Base-by-base conservation (phyloP, 140 eudicot genomes). In the Erigeron philadelphicus region DNA sequence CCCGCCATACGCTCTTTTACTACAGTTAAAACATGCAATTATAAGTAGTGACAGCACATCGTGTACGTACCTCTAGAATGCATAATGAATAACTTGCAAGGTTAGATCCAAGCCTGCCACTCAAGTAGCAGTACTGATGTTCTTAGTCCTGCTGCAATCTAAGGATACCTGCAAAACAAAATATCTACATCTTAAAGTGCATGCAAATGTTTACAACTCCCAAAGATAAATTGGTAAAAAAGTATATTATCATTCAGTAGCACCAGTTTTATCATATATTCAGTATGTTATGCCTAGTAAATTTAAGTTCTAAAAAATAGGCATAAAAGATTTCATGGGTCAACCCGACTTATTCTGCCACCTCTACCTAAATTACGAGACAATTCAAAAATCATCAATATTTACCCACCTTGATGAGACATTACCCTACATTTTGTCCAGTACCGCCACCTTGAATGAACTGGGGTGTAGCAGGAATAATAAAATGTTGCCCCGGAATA, bases 111-210 rank as follows among this genome's bases (percentile, higher is more conserved):
- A 88, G 88, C 87, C 95, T 76, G 88, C 96, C 89, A 88, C 87
- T 82, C 76, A 78, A 80, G 95, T 86, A 85, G 90, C 95, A 81
- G 88, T 86, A 81, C 84, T 67, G 81, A 82, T 80, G 84, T 82
- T 85, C 95, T 91, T 88, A 84, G 88, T 88, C 97, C 91, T 84
- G 98, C 96, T 86, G 96, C 95, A 92, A 81, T 80, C 96, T 83
- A 89, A 82, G 79, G 84, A 77, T 72, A 81, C 83, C 95, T 88
- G 83, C 76, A 69, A 77, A 61, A 7, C 1, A 35, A 66, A 11
- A 15, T 23, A 49, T 31, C 4, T 48, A 48, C 17, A 48, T 48
- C 5, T 48, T 48, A 67, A 67, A 19, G 41, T 15, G 46, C 31
- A 54, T 11, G 40, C 9, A 25, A 40, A 54, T n/a, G 73, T 53